Evolutionary conservation across 2,329 filamentous ascomycete species (phyloP), one percentile per base, ranked within the genome.

Genomic region (Fusarium chaquense): DNA sequence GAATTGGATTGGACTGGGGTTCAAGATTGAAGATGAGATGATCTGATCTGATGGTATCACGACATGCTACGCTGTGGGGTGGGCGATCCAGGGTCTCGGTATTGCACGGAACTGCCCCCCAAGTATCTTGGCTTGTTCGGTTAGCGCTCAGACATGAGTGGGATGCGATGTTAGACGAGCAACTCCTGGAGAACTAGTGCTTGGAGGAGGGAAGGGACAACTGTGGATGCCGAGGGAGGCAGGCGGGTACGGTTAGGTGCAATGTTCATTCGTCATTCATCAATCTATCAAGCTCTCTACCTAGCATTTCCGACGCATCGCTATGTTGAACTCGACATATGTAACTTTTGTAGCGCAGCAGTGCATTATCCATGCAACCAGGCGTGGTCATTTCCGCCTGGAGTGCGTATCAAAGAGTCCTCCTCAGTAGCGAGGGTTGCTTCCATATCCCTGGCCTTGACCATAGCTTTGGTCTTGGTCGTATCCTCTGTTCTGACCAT

Each of bases 391-490:
- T 28, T 13, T n/a, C 28, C 30, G 26, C 26, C 22, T n/a, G 3
- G n/a, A 30, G n/a, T 33, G 18, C 8, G 11, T 36, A 16, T 22
- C 47, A 18, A 8, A 47, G 10, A 15, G 18, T 20, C n/a, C 35
- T 36, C 30, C 30, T 60, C 16, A 62, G 41, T 61, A 62, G 41
- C 56, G 46, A 11, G 33, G 56, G 35, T 62, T 61, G 16, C 36
- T 32, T 35, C 58, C 58, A 2, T 61, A 61, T 6, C 43, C 30
- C 24, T 59, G 70, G n/a, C 67, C 65, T 24, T 75, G 65, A 6
- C 38, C 28, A 9, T 30, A 30, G 10, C 10, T 30, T 30, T 30
- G 28, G 28, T 30, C 8, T 26, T 67, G 59, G 1, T 32, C 35
- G 15, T 65, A 57, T 1, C 61, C 58, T 33, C 35, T 38, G n/a